Percentiles rank a stretch among this genome's conserved stretches.
Evolutionary conservation across 164 flowering plant species (phyloP).

Genomic region (Stephania japonica): DNA sequence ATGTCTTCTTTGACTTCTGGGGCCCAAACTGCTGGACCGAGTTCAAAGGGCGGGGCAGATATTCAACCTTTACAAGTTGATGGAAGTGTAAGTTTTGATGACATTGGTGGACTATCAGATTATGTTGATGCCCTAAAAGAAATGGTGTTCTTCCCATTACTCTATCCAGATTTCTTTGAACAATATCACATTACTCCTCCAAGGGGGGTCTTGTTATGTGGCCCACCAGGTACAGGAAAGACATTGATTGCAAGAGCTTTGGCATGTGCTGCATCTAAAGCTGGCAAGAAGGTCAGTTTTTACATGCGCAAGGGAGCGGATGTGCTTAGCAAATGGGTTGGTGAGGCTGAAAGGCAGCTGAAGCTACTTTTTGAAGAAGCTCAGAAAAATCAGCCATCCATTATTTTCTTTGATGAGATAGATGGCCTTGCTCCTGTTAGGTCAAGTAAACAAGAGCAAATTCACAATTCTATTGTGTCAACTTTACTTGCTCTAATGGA

Average conservation of each 20-base stretch:
- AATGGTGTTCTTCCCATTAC: conserved; percentile 96
- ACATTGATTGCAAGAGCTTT: conserved; percentile 96
- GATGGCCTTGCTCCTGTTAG: conserved; percentile 99
- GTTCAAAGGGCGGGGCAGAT: conserved; percentile 99
- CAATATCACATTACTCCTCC: conserved; percentile 96
- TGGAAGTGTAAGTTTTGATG: conserved; percentile 89
- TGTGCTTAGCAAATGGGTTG: conserved; percentile 99
- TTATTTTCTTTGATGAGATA: conserved; percentile 98
- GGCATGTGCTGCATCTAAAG: conserved; percentile 99
- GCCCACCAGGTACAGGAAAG: conserved; percentile 99
- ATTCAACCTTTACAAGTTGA: conserved; percentile 97
- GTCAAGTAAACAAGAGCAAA: conserved; percentile 99
- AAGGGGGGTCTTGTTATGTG: conserved; percentile 95
- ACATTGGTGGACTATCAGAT: conserved; percentile 94
- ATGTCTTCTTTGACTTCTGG: conserved; percentile 63
- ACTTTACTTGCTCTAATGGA: conserved; percentile 98
- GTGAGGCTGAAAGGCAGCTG: conserved; percentile 98
- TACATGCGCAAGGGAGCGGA: conserved; percentile 99
- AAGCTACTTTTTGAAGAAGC: conserved; percentile 99
- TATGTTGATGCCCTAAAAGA: conserved; percentile 94
- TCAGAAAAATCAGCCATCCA: conserved; percentile 95
- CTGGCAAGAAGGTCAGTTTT: conserved; percentile 99
- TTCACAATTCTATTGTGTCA: conserved; percentile 97
- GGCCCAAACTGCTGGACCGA: conserved; percentile 97
- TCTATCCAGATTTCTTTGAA: conserved; percentile 95